Evolutionary conservation across 73 alveolate species (phyloP).

Genomic region (Paramecium pentaurelia): DNA sequence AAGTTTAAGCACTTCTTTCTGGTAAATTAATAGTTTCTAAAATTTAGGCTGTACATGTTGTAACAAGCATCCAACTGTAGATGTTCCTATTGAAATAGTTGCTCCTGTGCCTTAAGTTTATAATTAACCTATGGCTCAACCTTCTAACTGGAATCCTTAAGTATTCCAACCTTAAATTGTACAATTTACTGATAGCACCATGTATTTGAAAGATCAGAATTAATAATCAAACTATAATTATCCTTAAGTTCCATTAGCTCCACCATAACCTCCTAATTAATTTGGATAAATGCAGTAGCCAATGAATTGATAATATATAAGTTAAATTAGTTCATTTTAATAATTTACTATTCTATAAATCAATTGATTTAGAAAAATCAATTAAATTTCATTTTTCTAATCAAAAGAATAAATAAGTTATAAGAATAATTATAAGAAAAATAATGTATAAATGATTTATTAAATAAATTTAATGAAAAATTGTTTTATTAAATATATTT

Average conservation of each 20-base stretch:
- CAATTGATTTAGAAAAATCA: neutral
- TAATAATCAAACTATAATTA: neutral
- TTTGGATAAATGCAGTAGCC: constrained; percentile 23
- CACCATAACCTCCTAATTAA: neutral
- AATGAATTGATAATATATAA: neutral
- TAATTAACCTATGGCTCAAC: neutral
- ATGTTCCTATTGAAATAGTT: constrained; percentile 50
- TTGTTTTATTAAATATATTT: neutral
- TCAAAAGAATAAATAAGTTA: neutral
- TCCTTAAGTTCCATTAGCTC: neutral
- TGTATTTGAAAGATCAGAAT: neutral
- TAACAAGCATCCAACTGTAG: constrained; percentile 38
- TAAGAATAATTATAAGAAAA: constrained; percentile 68
- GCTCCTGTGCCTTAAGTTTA: constrained; percentile 53
- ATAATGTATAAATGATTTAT: constrained; percentile 75
- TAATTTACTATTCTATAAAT: neutral
- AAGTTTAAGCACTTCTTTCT: constrained; percentile 10
- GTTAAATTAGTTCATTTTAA: neutral
- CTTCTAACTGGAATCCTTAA: constrained; percentile 60
- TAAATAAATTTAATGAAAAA: constrained; percentile 24
- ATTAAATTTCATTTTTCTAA: too few relatives aligned
- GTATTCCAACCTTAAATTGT: constrained; percentile 51
- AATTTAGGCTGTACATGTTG: constrained; percentile 53
- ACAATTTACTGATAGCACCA: neutral
- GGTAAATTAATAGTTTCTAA: neutral